Base-by-base conservation (phyloP, 306 rosid species). In the Lupinus albus region DNA sequence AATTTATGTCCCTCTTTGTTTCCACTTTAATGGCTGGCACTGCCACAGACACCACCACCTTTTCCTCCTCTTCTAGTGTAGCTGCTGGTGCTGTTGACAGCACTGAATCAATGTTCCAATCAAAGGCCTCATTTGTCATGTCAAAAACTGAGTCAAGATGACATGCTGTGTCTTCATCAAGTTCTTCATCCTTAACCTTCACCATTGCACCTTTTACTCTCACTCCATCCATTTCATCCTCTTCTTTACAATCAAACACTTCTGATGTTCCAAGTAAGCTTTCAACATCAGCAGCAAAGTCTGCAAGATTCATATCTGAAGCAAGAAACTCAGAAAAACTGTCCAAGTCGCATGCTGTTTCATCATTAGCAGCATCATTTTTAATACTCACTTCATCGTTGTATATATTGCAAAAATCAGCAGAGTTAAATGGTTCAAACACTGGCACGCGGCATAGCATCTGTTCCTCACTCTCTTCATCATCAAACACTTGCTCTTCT, bases 271-370 rank as follows among this genome's bases (percentile, higher is more conserved):
- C 86, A 4, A 93, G 86, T 33, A 93, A 66, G 74, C 68, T 85
- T 75, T 89, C 96, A 11, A 93, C 97, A 53, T 89, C 95, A 17
- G 96, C 99, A 9, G 89, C 84, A 50, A 90, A 88, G 63, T 88
- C 96, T 1, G 88, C 92, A 20, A 86, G 91, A 81, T 93, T 96
- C 67, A 83, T 67, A 48, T 90, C 95, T 11, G 88, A 78, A 0
- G 79, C 78, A 0, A 84, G 76, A 75, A 88, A 79, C 61, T 87
- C 91, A 13, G 72, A 76, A 12, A 84, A 62, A 39, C 64, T 80
- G 8, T 75, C 87, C 76, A 84, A 55, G 8, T 78, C 83, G 48
- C 56, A 54, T 2, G 46, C 56, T 20, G 41, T 51, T 15, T 33
- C 66, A 6, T 77, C 83, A 8, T 21, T 41, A 20, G 15, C 68